A percentile compares a stretch with the other conserved stretches of the same genome.
Evolutionary conservation across 129 eudicot species (phyloP).

Genomic region (Kitagawia praeruptora): DNA sequence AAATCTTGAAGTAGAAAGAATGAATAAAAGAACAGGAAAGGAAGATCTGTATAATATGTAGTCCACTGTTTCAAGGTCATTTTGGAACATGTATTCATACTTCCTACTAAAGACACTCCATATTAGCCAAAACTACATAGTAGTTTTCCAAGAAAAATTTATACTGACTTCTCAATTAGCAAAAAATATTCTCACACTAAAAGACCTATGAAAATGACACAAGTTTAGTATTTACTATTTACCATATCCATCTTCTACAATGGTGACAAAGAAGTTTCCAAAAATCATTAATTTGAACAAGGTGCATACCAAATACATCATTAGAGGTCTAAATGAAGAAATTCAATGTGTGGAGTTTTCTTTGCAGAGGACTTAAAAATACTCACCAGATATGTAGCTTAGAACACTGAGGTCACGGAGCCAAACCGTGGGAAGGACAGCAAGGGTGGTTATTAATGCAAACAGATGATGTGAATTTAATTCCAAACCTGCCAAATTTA

Average conservation of each 20-base stretch:
- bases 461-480: conserved; percentile 64
- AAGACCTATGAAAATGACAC: not conserved
- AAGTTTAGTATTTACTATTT: not conserved
- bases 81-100: not conserved
- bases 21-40: not conserved
- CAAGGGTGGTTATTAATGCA: conserved; percentile 55
- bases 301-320: no score
- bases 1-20: not conserved
- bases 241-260: no score
- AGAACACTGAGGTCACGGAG: conserved; percentile 71
- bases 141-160: not conserved
- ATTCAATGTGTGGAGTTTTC: not conserved
- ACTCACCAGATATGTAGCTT: conserved; percentile 83
- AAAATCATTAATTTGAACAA: not conserved
- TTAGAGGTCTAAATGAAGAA: no score
- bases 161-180: not conserved
- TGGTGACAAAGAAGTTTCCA: no score
- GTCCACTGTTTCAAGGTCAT: not conserved
- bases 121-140: not conserved
- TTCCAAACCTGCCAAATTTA: conserved; percentile 41
- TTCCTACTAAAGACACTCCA: not conserved
- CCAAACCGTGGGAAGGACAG: conserved; percentile 96
- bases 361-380: not conserved
- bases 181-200: not conserved
- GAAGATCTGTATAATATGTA: not conserved